Evolutionary conservation across 257 asterid species (phyloP).

Genomic region (Scutellaria baicalensis): DNA sequence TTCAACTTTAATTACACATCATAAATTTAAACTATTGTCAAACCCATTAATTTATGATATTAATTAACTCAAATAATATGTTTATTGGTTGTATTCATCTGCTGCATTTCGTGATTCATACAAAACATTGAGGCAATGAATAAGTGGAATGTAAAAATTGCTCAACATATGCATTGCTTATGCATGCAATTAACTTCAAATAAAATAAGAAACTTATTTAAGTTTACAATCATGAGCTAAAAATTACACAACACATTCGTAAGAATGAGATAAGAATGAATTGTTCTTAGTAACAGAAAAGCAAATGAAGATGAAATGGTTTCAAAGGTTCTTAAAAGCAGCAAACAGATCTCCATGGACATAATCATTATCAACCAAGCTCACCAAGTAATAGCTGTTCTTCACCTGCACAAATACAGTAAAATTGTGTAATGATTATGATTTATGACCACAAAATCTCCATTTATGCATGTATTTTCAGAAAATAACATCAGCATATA

Average conservation of each 20-base stretch:
- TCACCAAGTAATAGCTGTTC: slow-evolving; percentile 73
- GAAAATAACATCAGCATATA: neutral
- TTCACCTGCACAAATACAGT: slow-evolving; percentile 44
- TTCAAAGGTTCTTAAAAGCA: slow-evolving; percentile 57
- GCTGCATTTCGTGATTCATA: too few relatives aligned
- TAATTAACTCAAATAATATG: too few relatives aligned
- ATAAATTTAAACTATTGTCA: too few relatives aligned
- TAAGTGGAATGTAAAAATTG: too few relatives aligned
- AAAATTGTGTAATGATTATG: neutral
- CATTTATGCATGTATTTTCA: too few relatives aligned
- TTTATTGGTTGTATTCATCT: too few relatives aligned
- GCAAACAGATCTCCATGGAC: slow-evolving; percentile 73
- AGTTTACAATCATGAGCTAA: slow-evolving; percentile 23
- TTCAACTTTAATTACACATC: too few relatives aligned
- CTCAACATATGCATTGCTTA: too few relatives aligned
- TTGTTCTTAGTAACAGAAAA: neutral
- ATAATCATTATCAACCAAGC: slow-evolving; percentile 89
- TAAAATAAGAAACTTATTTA: neutral
- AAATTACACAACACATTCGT: slow-evolving; percentile 6
- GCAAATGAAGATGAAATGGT: neutral
- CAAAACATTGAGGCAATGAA: too few relatives aligned
- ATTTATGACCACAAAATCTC: neutral
- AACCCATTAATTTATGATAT: too few relatives aligned
- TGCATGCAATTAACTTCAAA: neutral
- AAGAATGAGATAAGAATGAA: neutral